A percentile compares a stretch with the other conserved stretches of the same genome.
phyloP scores from a whole-genome alignment of 2,329 filamentous ascomycete species.

The Xylariales sp. region DNA sequence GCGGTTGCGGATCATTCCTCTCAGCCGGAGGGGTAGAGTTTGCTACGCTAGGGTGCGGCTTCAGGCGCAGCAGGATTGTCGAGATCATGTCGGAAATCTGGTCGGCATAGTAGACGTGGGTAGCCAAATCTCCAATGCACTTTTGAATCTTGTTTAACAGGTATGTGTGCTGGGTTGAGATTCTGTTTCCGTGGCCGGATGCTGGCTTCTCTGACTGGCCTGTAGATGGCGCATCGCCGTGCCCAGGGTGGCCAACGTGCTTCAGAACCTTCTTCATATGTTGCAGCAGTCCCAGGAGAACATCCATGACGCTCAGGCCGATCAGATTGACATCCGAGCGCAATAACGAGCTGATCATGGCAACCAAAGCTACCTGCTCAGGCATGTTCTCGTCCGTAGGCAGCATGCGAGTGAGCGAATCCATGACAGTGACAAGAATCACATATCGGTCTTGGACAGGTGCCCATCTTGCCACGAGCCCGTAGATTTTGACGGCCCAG shows the following conservation, averaged over 20 bases:
- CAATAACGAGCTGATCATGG: constrained; percentile 76
- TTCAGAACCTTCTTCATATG: constrained; percentile 77
- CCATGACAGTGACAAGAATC: constrained; percentile 78
- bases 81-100: constrained; percentile 94
- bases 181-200: constrained; percentile 30
- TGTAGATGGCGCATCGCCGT: constrained; percentile 10
- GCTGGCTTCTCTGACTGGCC: constrained; percentile 23
- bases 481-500: constrained; percentile 82
- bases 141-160: constrained; percentile 69
- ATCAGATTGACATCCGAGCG: constrained; percentile 91
- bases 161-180: constrained; percentile 52
- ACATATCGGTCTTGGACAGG: constrained; percentile 93
- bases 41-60: constrained; percentile 49
- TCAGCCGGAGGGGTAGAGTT: constrained; percentile 41
- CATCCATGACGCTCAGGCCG: constrained; percentile 92
- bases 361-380: constrained; percentile 70
- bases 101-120: constrained; percentile 94
- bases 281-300: constrained; percentile 78
- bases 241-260: constrained; percentile 39
- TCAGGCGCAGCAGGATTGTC: constrained; percentile 73
- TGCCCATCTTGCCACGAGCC: constrained; percentile 78
- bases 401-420: constrained; percentile 65
- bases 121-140: constrained; percentile 87
- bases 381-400: constrained; percentile 67
- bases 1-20: constrained; percentile 34